Evolutionary conservation across 179 eudicot genomes (phyloP), one percentile per base, ranked within the genome.

Genomic region (Pouteria campechiana): DNA sequence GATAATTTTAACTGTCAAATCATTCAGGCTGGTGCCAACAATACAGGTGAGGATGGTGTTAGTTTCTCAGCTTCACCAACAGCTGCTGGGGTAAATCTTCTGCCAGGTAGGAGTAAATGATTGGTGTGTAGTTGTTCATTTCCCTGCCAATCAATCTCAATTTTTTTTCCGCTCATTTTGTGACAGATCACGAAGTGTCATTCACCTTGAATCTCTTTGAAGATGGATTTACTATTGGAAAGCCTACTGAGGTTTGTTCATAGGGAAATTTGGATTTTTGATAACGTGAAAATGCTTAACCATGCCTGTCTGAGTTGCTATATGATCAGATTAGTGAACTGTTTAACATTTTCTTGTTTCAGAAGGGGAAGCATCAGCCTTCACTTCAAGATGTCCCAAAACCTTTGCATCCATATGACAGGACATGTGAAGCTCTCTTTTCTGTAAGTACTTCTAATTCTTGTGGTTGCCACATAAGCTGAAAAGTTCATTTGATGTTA

Each of bases 211-310:
- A 69, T 61, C 81, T 90, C 46, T 86, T 65, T 52, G 81, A 73
- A 19, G 84, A 86, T 67, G 87, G 98, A 40, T 90, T 79, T 70
- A 69, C 88, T 6, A 67, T 90, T 34, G 76, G 72, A 45, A 90
- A 76, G 52, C 74, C 83, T 24, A 57, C 67, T 2, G 96, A 86
- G 90, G 98, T 90, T 19, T 60, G 77, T 58, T 60, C 8, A 31
- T 27, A 32, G 5, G 40, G 34, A 6, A 17, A 7, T 36, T 13
- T 36, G 18, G 13, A 32, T 41, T 27, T 0, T 2, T 11, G 18
- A 17, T 15, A 16, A 11, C 20, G 41, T 18, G 9, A 8, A 20
- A 24, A 14, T n/a, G n/a, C n/a, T n/a, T n/a, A n/a, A n/a, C n/a
- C n/a, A n/a, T n/a, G n/a, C n/a, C n/a, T n/a, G n/a, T n/a, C n/a